phyloP scores from a whole-genome alignment of 495 filamentous ascomycete species.

The Saxispiralis lemnorum region DNA sequence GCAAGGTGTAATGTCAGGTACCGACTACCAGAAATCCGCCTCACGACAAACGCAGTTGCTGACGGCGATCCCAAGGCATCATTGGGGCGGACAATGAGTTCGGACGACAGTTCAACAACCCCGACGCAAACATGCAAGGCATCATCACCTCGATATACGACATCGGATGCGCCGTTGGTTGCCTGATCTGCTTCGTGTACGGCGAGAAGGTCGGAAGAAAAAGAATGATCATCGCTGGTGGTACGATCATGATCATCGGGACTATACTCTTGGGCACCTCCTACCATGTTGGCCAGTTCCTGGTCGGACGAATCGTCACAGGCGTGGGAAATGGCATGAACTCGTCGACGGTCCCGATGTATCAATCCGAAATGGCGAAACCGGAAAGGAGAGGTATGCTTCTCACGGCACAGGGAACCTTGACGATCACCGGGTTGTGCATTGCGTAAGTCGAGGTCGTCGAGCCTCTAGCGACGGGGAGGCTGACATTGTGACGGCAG shows the following conservation, averaged over 20 bases:
- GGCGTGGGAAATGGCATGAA: constrained; percentile 21
- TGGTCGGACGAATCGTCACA: constrained; percentile 16
- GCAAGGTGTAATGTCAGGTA: no score
- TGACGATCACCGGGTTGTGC: constrained; percentile 24
- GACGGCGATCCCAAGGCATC: no score
- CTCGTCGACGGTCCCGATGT: constrained; percentile 46
- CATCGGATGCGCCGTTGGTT: constrained; percentile 11
- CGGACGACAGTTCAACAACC: constrained; percentile 4
- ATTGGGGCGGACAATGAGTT: no score
- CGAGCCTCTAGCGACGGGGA: constrained; percentile 25
- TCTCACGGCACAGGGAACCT: no score
- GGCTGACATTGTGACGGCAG: no score
- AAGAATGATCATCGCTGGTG: constrained; percentile 16
- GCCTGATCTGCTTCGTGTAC: constrained; percentile 4
- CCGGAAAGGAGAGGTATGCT: constrained; percentile 32
- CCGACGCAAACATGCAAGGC: constrained; percentile 26
- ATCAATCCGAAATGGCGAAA: constrained; percentile 60
- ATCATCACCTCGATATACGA: constrained; percentile 40
- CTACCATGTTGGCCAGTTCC: constrained; percentile 14
- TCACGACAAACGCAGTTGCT: no score
- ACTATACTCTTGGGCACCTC: constrained; percentile 14
- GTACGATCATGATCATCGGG: constrained; percentile 14
- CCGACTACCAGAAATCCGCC: no score
- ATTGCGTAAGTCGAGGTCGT: constrained; percentile 27
- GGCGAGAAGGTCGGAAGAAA: constrained; percentile 12